These are phyloP conservation scores for Daphne laureola DNA, from an alignment of 441 rosid species.

Conservation along the genomic window DNA sequence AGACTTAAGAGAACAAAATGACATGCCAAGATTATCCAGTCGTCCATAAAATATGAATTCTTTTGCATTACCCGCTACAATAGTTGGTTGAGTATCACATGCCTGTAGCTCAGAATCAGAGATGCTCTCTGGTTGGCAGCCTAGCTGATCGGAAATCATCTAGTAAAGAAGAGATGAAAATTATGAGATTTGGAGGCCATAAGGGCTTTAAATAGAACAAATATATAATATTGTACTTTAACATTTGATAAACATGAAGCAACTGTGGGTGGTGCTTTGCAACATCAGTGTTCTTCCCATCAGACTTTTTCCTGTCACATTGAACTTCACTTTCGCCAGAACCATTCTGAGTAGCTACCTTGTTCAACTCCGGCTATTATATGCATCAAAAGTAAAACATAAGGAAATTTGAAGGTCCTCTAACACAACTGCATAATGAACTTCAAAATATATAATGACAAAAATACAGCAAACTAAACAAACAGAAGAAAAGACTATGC, in stretches of 20 bases:
- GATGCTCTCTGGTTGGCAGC: conserved; percentile 67
- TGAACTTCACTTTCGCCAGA: conserved; percentile 26
- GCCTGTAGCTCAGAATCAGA: conserved; percentile 97
- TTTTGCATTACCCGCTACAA: conserved; percentile 75
- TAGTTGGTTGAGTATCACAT: conserved; percentile 93
- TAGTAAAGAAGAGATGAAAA: conserved; percentile 22
- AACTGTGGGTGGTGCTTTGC: conserved; percentile 70
- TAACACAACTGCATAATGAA: too few relatives aligned
- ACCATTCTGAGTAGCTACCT: conserved; percentile 37
- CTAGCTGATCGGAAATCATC: conserved; percentile 60
- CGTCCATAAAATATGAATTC: conserved; percentile 94
- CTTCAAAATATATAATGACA: too few relatives aligned
- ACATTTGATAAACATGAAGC: conserved; percentile 46
- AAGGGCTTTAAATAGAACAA: conserved; percentile 6
- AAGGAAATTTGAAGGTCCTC: too few relatives aligned
- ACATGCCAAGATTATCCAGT: conserved; percentile 98
- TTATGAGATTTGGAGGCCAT: conserved; percentile 4
- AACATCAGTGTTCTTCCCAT: conserved; percentile 13
- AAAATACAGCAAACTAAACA: too few relatives aligned
- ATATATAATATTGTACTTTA: neutral
- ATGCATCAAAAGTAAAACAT: too few relatives aligned
- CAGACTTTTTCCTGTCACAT: conserved; percentile 28
- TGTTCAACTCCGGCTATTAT: conserved; percentile 71
- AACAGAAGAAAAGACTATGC: too few relatives aligned
- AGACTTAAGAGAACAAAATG: conserved; percentile 91